A percentile compares a stretch with the other conserved stretches of the same genome.
These are phyloP conservation scores for Cudoniella acicularis DNA, from an alignment of 495 filamentous ascomycete species.

Conservation along the genomic window DNA sequence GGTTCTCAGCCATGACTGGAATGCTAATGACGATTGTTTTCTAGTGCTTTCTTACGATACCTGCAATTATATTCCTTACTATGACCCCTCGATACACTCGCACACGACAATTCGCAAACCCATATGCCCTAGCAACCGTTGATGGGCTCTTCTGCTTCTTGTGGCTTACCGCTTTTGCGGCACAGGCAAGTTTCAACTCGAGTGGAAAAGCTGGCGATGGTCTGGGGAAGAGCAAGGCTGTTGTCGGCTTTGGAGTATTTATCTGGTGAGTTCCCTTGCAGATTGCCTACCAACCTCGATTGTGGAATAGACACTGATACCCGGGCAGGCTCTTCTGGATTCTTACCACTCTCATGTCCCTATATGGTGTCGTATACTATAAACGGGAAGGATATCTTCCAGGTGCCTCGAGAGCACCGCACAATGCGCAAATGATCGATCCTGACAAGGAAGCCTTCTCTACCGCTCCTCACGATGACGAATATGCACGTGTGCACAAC, in stretches of 20 bases:
- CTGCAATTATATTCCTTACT: constrained; percentile 76
- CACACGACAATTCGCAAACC: constrained; percentile 72
- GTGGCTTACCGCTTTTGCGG: constrained; percentile 82
- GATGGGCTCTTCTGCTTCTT: constrained; percentile 71
- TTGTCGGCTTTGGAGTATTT: constrained; percentile 74
- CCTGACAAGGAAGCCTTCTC: constrained; percentile 57
- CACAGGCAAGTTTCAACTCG: constrained; percentile 64
- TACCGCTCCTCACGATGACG: constrained; percentile 44
- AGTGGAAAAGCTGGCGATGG: constrained; percentile 44
- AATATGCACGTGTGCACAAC: constrained; percentile 36
- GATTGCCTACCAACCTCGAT: constrained; percentile 2
- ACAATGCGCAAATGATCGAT: constrained; percentile 49
- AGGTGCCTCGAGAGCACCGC: constrained; percentile 52
- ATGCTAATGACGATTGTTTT: constrained; percentile 10
- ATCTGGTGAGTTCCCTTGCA: constrained; percentile 60
- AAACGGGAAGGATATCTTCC: constrained; percentile 71
- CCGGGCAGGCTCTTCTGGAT: constrained; percentile 66
- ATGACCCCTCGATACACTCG: constrained; percentile 84
- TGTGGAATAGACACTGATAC: not conserved
- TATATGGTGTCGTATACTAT: constrained; percentile 76
- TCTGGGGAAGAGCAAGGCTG: constrained; percentile 72
- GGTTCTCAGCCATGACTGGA: too few relatives aligned
- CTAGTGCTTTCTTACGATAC: constrained; percentile 82
- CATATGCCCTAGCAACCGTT: constrained; percentile 73
- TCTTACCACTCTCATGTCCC: constrained; percentile 66